Evolutionary conservation across 495 filamentous ascomycete genomes (phyloP), one percentile per base, ranked within the genome.

Genomic region (Trichocladium antarcticum): DNA sequence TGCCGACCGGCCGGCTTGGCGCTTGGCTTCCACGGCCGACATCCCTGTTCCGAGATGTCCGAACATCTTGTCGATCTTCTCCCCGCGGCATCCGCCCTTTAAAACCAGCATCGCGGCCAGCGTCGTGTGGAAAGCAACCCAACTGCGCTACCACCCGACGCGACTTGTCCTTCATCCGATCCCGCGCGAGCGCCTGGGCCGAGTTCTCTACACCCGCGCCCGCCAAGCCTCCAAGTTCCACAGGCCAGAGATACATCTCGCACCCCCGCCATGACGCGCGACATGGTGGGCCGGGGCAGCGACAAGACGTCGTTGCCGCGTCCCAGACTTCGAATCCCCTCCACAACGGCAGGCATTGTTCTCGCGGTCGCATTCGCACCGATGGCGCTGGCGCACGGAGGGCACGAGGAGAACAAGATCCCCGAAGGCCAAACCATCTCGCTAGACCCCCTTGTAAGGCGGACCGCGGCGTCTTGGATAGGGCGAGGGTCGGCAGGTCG

Each of bases 371-470:
- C 56, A 35, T 57, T 65, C 34, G 37, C 68, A 40, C 64, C 69
- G 11, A 71, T 67, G 64, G 69, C 63, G 41, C 38, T 61, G 32
- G 83, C 77, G 47, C 87, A 94, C 63, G 87, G 44, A 20, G 38
- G 87, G 45, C 86, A 87, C 70, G 75, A 87, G 63, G 76, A 74
- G 51, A 74, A 78, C 37, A 76, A 79, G 20, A 83, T 98, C 50
- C 78, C 80, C 37, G 84, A 92, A 55, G 90, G 89, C 45, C 60
- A 80, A 48, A 68, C 74, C 22, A 69, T 92, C 54, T 92, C 87
- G n/a, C 59, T 67, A 14, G 89, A 98, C 29, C 90, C 92, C 0
- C 80, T 98, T 55, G 89, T 90, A 79, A 47, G 83, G 75, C 37
- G 24, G 47, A 19, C 24, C 35, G 17, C 10, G 5, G 27, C 20